These are phyloP conservation scores for Suillus occidentalis DNA, from an alignment of 768 basidiomycete species.

Conservation along the genomic window DNA sequence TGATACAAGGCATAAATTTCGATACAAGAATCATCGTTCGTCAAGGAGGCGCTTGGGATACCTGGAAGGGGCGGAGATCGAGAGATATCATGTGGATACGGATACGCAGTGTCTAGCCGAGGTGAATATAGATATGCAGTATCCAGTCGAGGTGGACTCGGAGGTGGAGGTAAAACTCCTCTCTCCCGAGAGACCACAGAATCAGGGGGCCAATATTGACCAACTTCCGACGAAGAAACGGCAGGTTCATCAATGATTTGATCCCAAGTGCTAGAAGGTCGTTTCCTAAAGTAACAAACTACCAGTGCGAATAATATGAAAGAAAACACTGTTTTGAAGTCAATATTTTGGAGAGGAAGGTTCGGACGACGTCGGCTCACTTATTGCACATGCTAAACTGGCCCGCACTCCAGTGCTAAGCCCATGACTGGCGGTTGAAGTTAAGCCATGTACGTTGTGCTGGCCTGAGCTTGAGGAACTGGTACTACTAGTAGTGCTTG, in stretches of 20 bases:
- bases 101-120: neutral
- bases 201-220: conserved; percentile 6
- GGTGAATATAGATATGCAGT: neutral
- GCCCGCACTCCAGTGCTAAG: conserved; percentile 21
- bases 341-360: neutral
- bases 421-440: conserved; percentile 3
- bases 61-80: conserved; percentile 1
- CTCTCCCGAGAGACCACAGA: neutral
- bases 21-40: conserved; percentile 4
- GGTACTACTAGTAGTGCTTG: conserved; percentile 3
- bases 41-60: conserved; percentile 4
- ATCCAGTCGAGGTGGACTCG: neutral
- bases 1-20: conserved; percentile 2
- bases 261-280: conserved; percentile 4
- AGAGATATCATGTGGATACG: neutral
- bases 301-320: conserved; percentile 4
- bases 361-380: conserved; percentile 16
- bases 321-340: conserved; percentile 6
- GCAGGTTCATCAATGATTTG: neutral
- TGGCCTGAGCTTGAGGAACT: neutral
- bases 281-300: conserved; percentile 11
- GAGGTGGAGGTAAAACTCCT: neutral
- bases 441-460: neutral
- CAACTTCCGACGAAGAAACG: conserved; percentile 7
- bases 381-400: conserved; percentile 24